Evolutionary conservation across 2,329 filamentous ascomycete genomes (phyloP).

Genomic region (Hypoxylon sp.): DNA sequence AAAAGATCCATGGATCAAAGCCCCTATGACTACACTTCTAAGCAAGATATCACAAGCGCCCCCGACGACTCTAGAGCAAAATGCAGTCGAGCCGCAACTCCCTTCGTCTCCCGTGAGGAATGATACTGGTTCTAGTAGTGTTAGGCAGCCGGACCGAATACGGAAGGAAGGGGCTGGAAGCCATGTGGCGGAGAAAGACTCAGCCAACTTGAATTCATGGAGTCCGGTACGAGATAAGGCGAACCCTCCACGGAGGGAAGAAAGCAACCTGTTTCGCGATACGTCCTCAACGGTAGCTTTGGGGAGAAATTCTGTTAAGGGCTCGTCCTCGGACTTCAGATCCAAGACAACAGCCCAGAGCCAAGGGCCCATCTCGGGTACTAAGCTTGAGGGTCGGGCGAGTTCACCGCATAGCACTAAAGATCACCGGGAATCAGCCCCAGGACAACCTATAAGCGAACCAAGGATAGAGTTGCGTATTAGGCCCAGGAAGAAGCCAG

Average conservation of each 20-base stretch:
- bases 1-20: background rate
- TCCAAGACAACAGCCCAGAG: background rate
- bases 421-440: background rate
- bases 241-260: background rate
- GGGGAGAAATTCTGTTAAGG: background rate
- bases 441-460: slow-evolving; percentile 38
- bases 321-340: background rate
- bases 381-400: background rate
- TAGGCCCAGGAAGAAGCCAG: slow-evolving; percentile 60
- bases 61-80: background rate
- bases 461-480: slow-evolving; percentile 62
- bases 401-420: slow-evolving; percentile 20
- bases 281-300: background rate
- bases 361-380: background rate
- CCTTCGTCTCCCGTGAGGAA: background rate
- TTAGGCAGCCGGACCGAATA: background rate
- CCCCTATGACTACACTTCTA: slow-evolving; percentile 2
- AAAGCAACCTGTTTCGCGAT: background rate
- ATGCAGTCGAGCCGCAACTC: background rate
- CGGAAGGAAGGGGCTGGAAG: background rate
- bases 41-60: background rate
- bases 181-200: background rate
- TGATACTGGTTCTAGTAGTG: background rate
- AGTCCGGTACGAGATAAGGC: background rate
- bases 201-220: slow-evolving; percentile 6